Percentiles rank a stretch among this genome's conserved stretches.
Conservation (phyloP, 257 asterid species). For the Nemophila menziesii region DNA sequence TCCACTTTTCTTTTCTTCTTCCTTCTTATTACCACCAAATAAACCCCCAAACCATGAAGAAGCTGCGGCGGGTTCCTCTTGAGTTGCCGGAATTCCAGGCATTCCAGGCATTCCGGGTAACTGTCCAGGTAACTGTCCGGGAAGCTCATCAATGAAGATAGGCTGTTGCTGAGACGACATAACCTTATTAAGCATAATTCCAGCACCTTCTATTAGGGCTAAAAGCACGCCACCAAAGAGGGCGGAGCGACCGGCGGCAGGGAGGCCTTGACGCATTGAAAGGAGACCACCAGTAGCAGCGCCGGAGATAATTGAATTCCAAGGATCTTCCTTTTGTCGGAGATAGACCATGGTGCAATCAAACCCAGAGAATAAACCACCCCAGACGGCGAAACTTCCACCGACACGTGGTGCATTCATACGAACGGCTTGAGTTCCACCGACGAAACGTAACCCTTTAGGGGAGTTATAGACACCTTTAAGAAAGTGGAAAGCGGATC, state of each 20-base stretch:
- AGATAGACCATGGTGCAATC: conserved; percentile 25
- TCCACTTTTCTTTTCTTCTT: conserved; percentile 9
- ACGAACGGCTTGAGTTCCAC: conserved; percentile 22
- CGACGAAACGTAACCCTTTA: conserved; percentile 22
- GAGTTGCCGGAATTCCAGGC: conserved; percentile 5
- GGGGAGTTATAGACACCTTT: conserved; percentile 31
- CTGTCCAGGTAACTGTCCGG: neutral
- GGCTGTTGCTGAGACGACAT: conserved; percentile 18
- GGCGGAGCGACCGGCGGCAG: conserved; percentile 17
- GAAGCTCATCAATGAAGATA: conserved; percentile 11
- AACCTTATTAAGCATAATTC: conserved; percentile 20
- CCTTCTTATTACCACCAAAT: conserved; percentile 16
- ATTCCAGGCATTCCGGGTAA: conserved; percentile 3
- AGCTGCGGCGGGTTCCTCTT: neutral
- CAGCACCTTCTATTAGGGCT: conserved; percentile 27
- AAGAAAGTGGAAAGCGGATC: conserved; percentile 26
- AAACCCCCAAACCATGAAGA: conserved; percentile 20
- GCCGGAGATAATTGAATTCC: conserved; percentile 29
- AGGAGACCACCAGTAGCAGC: conserved; percentile 28
- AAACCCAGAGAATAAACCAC: conserved; percentile 21
- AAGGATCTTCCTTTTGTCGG: conserved; percentile 28
- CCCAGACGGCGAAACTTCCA: conserved; percentile 30
- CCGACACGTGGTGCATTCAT: conserved; percentile 28
- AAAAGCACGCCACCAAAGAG: conserved; percentile 22
- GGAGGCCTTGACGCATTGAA: conserved; percentile 20